Conservation (phyloP, 2,329 filamentous ascomycete genomes). For the Elsinoe necatrix region DNA sequence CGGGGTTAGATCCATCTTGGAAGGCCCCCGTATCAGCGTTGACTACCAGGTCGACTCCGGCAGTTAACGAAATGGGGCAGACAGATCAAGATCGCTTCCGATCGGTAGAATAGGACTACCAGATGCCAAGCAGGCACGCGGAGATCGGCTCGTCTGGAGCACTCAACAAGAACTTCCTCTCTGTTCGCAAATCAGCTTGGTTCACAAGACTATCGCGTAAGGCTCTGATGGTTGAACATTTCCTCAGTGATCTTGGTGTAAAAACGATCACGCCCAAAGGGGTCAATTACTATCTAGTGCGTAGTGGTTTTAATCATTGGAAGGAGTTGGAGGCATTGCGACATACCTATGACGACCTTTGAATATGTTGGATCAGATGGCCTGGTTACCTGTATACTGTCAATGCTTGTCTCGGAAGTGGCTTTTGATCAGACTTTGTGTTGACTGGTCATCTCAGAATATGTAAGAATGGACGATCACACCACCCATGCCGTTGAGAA, state of each 20-base stretch:
- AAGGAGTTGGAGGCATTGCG: constrained; percentile 19
- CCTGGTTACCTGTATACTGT: background rate
- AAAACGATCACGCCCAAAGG: constrained; percentile 29
- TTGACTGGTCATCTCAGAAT: constrained; percentile 60
- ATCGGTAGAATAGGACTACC: too few relatives aligned
- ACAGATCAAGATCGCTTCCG: too few relatives aligned
- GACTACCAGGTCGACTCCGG: too few relatives aligned
- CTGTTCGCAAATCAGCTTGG: background rate
- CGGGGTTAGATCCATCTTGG: constrained; percentile 23
- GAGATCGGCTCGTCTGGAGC: too few relatives aligned
- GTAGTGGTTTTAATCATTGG: constrained; percentile 55
- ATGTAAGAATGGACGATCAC: constrained; percentile 97
- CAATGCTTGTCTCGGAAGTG: background rate
- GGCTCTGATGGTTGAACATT: background rate
- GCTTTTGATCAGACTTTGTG: background rate
- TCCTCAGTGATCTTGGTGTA: constrained; percentile 36
- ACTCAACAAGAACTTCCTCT: too few relatives aligned
- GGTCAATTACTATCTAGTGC: constrained; percentile 49
- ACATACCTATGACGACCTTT: background rate
- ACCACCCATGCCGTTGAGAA: constrained; percentile 63
- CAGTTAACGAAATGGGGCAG: too few relatives aligned
- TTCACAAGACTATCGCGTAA: background rate
- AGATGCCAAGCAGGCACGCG: too few relatives aligned
- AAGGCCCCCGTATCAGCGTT: too few relatives aligned
- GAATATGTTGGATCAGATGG: background rate